Evolutionary conservation across 257 asterid genomes (phyloP), one percentile per base, ranked within the genome.

Genomic region (Craterostigma plantagineum): DNA sequence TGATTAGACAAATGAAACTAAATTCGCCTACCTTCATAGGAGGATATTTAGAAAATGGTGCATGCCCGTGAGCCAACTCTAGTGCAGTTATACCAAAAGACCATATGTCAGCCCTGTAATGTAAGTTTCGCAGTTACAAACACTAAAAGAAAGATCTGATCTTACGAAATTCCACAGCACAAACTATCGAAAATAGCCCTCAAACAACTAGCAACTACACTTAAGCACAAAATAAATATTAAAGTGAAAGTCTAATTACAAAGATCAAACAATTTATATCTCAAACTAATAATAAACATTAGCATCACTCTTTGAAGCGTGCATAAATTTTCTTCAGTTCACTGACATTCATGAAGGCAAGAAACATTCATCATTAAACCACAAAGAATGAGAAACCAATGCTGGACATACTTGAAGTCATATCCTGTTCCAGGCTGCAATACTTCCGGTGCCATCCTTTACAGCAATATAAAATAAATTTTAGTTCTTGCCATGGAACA

Each of bases 371-470:
- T 11, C 9, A n/a, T 11, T 41, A 9, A 9, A n/a, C 45, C 14
- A 41, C 9, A 14, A 41, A 2, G 45, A n/a, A 41, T 8, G 15
- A 41, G 45, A 41, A 60, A 42, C 39, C 50, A 40, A 41, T 13
- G 27, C 48, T 30, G 50, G 62, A 66, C 95, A 63, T 69, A 90
- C 99, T 90, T 90, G 77, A 90, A 83, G 64, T 90, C 94, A 60
- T 90, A 90, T 66, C 99, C 99, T 34, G 91, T 65, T 72, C 92
- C 95, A 6, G 99, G 99, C 68, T 90, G 99, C 77, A 90, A 66
- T 18, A 83, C 99, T 66, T 90, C 99, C 12, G 99, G 99, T 49
- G 99, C 99, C 99, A 90, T 90, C 99, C 99, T 90, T 67, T 34
- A 39, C 49, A 38, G 59, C 39, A 49, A 43, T 48, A 35, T 16